A percentile compares a stretch with the other conserved stretches of the same genome.
Conservation (phyloP, 768 basidiomycete species). For the Panaeolus papilionaceus region DNA sequence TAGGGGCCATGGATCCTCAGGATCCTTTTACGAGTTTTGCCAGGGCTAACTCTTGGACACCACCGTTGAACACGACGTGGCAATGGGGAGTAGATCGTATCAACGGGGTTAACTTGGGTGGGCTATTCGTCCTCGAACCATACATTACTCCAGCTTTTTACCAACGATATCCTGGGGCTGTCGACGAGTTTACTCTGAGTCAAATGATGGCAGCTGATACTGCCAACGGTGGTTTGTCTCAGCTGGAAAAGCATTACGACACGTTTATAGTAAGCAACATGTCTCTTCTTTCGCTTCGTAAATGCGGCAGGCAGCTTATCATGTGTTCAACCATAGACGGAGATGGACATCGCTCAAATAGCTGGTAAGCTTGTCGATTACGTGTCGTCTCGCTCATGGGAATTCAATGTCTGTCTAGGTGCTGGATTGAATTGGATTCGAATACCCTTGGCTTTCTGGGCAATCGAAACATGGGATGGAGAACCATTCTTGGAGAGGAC, state of each 20-base stretch:
- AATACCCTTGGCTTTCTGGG: conserved; percentile 86
- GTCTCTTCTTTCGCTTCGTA: background rate
- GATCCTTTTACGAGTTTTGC: conserved; percentile 76
- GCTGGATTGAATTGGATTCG: conserved; percentile 88
- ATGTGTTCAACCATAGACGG: conserved; percentile 58
- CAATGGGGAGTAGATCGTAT: conserved; percentile 64
- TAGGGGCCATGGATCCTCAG: conserved; percentile 65
- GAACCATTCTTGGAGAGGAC: conserved; percentile 81
- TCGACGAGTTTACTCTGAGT: conserved; percentile 75
- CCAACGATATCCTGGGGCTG: conserved; percentile 59
- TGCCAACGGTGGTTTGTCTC: conserved; percentile 58
- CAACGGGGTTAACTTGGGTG: conserved; percentile 47
- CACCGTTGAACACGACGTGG: conserved; percentile 74
- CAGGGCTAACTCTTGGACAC: conserved; percentile 73
- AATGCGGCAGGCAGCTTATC: conserved; percentile 47
- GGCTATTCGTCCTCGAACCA: conserved; percentile 76
- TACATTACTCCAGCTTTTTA: conserved; percentile 72
- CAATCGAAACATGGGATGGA: conserved; percentile 72
- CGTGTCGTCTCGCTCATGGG: background rate
- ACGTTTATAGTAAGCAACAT: conserved; percentile 68
- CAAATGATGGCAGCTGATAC: conserved; percentile 69
- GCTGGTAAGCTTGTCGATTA: conserved; percentile 48
- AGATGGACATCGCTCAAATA: conserved; percentile 85
- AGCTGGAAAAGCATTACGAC: conserved; percentile 77
- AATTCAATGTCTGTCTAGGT: conserved; percentile 30